phyloP scores from a whole-genome alignment of 1,284 basidiomycete species.

The Neolentinus lepideus region DNA sequence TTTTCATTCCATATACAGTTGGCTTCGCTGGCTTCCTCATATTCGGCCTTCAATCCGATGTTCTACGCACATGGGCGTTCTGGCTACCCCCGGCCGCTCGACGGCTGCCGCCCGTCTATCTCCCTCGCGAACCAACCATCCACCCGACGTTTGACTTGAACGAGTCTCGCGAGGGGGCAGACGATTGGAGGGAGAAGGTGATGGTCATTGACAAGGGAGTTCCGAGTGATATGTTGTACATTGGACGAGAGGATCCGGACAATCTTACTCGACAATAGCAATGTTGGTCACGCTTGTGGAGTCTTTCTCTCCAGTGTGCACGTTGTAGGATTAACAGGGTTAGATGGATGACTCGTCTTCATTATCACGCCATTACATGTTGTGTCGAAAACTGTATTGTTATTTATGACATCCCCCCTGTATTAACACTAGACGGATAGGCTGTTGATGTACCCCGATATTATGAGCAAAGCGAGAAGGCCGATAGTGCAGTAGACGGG shows the following conservation, averaged over 20 bases:
- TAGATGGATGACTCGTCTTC: no score
- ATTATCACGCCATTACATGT: no score
- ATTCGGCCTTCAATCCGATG: conserved; percentile 34
- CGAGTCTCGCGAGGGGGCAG: neutral
- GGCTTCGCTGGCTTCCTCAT: conserved; percentile 32
- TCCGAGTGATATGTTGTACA: neutral
- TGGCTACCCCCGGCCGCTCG: conserved; percentile 27
- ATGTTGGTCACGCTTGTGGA: no score
- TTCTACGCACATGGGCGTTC: conserved; percentile 24
- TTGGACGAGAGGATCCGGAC: neutral
- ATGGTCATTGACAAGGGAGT: neutral
- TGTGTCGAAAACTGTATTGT: no score
- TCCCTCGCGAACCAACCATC: neutral
- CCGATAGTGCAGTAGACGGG: no score
- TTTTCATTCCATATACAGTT: conserved; percentile 19
- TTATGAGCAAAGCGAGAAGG: no score
- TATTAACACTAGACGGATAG: no score
- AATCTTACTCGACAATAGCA: neutral
- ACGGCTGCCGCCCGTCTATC: neutral
- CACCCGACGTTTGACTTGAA: neutral
- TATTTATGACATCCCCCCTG: no score
- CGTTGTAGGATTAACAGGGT: no score
- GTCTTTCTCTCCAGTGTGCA: no score
- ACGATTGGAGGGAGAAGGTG: neutral
- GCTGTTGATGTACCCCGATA: no score